phyloP scores from a whole-genome alignment of 2,329 filamentous ascomycete species.

The Aaosphaeria pasadenensis region DNA sequence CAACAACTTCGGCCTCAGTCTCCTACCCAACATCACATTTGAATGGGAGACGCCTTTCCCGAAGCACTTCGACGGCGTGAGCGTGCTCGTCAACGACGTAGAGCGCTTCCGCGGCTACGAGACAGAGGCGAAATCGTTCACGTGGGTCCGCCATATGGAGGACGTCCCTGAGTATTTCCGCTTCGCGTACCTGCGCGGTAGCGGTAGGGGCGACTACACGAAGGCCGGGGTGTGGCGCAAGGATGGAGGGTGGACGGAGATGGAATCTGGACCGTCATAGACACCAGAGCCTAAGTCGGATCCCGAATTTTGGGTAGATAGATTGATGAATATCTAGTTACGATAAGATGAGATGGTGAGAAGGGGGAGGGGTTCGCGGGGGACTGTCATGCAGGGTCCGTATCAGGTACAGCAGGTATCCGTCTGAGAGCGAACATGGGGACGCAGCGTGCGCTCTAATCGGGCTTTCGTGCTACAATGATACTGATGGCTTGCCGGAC shows the following conservation, averaged over 20 bases:
- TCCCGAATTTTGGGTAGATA: no score
- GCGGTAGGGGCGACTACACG: constrained; percentile 66
- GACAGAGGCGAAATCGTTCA: constrained; percentile 56
- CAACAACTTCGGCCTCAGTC: constrained; percentile 44
- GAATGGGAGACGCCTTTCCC: constrained; percentile 50
- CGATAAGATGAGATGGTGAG: no score
- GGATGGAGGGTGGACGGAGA: constrained; percentile 63
- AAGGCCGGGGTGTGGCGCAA: constrained; percentile 69
- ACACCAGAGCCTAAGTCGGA: no score
- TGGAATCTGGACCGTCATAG: constrained; percentile 57
- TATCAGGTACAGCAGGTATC: neutral
- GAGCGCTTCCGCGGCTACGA: constrained; percentile 71
- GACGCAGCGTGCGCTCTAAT: no score
- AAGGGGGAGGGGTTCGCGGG: no score
- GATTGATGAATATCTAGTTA: no score
- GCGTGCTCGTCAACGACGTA: constrained; percentile 80
- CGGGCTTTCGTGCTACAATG: no score
- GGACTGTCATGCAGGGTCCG: neutral
- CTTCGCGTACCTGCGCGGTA: constrained; percentile 71
- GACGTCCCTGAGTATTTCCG: constrained; percentile 68
- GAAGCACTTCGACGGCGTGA: constrained; percentile 67
- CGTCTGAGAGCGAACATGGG: constrained; percentile 2
- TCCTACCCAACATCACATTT: constrained; percentile 60
- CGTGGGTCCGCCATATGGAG: constrained; percentile 55
- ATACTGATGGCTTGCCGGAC: no score